Base-by-base conservation (phyloP, 2,329 filamentous ascomycete genomes). In the Trichoderma citrinoviride region DNA sequence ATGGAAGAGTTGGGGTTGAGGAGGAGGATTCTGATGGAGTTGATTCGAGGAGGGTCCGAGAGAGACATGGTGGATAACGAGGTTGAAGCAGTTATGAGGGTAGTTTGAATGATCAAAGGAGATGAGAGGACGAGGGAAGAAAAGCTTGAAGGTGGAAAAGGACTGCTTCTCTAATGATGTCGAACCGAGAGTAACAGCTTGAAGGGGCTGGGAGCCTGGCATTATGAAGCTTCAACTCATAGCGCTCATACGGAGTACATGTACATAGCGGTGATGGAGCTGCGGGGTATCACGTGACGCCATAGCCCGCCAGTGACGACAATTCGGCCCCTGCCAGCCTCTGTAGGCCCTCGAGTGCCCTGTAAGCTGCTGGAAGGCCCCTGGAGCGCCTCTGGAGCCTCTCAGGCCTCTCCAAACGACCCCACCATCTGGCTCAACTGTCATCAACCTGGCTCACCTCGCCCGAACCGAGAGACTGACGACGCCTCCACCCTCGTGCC, bases 1-100 rank as follows among this genome's bases (percentile, higher is more conserved):
- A 78, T 71, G 1, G 88, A 92, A 2, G 90, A 92, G 77, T 95
- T 95, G 40, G 91, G 91, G 72, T 95, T 94, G 71, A 94, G 82
- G 67, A 94, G 80, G 46, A 94, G 82, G 67, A 93, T 86, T 58
- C 70, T 70, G 58, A 74, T 33, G n/a, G 33, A 41, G 56, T 8
- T 7, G 21, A 29, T 6, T 6, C 1, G 54, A 33, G 25, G 54
- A 46, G 23, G 23, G 29, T 57, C 23, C 15, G 46, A 23, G 43
- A 21, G 40, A 37, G 60, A 27, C 61, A 64, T 64, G 44, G 52
- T 50, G 33, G 23, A 5, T 14, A 10, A n/a, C n/a, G 44, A 14
- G n/a, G 5, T 8, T 12, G 19, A 37, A 4, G 27, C 17, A 27
- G 17, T 27, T 5, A 19, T 10, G 27, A 37, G n/a, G n/a, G n/a